Base-by-base conservation (phyloP, 1,139 yeast species). In the Nakaseomyces bracarensis region DNA sequence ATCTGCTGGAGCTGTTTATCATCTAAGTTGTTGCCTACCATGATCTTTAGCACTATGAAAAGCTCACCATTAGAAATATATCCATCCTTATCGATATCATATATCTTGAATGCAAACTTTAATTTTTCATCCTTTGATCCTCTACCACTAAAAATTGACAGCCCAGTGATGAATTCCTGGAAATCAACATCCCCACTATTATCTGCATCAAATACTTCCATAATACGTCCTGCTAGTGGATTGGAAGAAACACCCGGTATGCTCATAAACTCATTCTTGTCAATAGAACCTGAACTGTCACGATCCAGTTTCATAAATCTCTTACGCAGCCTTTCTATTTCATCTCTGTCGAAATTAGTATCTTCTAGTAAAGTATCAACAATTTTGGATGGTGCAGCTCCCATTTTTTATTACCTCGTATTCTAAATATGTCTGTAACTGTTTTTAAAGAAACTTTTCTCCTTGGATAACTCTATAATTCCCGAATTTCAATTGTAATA, bases 11-110 rank as follows among this genome's bases (percentile, higher is more conserved):
- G 70, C 57, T 91, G 96, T 29, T 76, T 79, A 46, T 85, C 95
- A 49, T 79, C 82, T 46, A 93, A 67, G 57, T 91, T 89, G 54
- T 79, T 82, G 3, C 97, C 98, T 31, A 91, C 98, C 98, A 93
- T 93, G 79, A 86, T 84, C 64, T 91, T 85, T 68, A 93, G 71
- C 36, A 93, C 97, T 39, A 91, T 73, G 58, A 82, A 93, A 45
- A 93, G 66, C 64, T 93, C 99, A 18, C 98, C 98, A 58, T 91
- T 91, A 3, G 96, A 89, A 37, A 93, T 85, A 58, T 62, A 87
- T 0, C 98, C 98, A 60, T 93, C 99, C 43, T 89, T 72, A 63
- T 93, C 99, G 50, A 93, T 87, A 59, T 93, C 99, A 58, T 91
- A 93, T 15, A 93, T 86, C 58, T 80, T 84, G 66, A 93, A 93